These are phyloP conservation scores for Tulasnella sp. DNA, from an alignment of 768 basidiomycete genomes.

Conservation along the genomic window DNA sequence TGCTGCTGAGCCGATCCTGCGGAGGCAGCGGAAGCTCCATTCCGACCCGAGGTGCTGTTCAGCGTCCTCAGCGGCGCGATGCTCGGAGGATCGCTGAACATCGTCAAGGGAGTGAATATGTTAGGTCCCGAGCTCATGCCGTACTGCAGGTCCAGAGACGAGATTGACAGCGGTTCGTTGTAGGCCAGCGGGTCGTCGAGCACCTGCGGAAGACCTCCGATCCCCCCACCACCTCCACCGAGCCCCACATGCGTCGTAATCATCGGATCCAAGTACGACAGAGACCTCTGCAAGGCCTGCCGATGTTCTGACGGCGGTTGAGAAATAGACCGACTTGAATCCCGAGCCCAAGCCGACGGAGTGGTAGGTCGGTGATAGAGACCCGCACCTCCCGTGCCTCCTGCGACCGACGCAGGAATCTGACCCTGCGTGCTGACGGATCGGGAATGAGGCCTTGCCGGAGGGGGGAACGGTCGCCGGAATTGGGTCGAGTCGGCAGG, in stretches of 20 bases:
- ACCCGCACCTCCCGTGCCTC: background rate
- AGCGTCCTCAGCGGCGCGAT: constrained; percentile 26
- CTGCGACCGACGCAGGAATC: background rate
- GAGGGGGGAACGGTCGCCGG: constrained; percentile 18
- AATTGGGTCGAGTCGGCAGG: background rate
- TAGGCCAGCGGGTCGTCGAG: constrained; percentile 28
- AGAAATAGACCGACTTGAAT: constrained; percentile 32
- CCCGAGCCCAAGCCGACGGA: constrained; percentile 25
- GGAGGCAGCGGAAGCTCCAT: background rate
- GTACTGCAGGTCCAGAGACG: constrained; percentile 32
- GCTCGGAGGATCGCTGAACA: constrained; percentile 32
- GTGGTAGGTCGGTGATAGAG: constrained; percentile 14
- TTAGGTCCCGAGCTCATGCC: constrained; percentile 32
- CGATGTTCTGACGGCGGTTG: constrained; percentile 35
- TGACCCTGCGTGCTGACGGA: constrained; percentile 24
- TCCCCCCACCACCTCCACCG: background rate
- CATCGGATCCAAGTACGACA: constrained; percentile 32
- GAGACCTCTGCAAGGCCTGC: constrained; percentile 28
- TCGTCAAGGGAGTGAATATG: constrained; percentile 33
- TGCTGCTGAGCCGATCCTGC: constrained; percentile 5
- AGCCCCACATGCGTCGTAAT: constrained; percentile 23
- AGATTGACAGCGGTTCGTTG: constrained; percentile 32
- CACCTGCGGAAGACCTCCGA: background rate
- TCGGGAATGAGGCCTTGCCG: constrained; percentile 25
- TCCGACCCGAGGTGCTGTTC: background rate